A percentile compares a stretch with the other conserved stretches of the same genome.
These are phyloP conservation scores for Leishmania tarentolae DNA, from an alignment of 208 protist genomes.

Conservation along the genomic window DNA sequence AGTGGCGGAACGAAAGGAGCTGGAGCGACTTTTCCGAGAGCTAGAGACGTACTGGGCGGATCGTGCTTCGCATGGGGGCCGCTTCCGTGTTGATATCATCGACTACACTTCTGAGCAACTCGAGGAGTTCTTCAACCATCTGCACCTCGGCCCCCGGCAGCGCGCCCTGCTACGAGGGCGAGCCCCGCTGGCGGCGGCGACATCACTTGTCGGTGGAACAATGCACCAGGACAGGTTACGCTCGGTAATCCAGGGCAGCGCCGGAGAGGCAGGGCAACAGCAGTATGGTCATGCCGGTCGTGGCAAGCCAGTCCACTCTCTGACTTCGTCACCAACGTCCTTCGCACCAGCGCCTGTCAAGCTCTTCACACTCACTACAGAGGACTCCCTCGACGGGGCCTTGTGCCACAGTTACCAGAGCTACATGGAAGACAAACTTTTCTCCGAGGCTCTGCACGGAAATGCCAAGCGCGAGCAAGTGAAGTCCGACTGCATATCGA, in stretches of 20 bases:
- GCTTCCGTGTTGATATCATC: conserved; percentile 46
- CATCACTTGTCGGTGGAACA: conserved; percentile 70
- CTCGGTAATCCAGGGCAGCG: not conserved
- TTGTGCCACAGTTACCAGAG: conserved; percentile 61
- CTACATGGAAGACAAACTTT: conserved; percentile 76
- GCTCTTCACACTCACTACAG: conserved; percentile 84
- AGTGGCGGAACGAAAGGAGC: conserved; percentile 38
- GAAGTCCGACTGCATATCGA: not conserved
- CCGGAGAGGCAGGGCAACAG: not conserved
- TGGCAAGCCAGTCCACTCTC: not conserved
- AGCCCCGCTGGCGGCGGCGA: conserved; percentile 61
- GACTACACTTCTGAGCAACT: conserved; percentile 70
- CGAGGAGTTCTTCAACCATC: conserved; percentile 67
- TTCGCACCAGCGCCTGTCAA: conserved; percentile 64
- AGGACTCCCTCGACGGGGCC: conserved; percentile 49
- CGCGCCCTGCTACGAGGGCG: conserved; percentile 60
- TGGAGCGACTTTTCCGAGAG: conserved; percentile 54
- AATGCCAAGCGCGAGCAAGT: not conserved
- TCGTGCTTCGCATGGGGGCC: conserved; percentile 22
- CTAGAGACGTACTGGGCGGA: conserved; percentile 45
- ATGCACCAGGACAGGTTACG: conserved; percentile 47
- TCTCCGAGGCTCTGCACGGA: conserved; percentile 36
- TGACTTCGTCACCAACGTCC: not conserved
- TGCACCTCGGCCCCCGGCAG: conserved; percentile 48
- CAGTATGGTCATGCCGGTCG: not conserved